A percentile compares a stretch with the other conserved stretches of the same genome.
Conservation (phyloP, 139 green algal genomes). For the Volvox africanus region DNA sequence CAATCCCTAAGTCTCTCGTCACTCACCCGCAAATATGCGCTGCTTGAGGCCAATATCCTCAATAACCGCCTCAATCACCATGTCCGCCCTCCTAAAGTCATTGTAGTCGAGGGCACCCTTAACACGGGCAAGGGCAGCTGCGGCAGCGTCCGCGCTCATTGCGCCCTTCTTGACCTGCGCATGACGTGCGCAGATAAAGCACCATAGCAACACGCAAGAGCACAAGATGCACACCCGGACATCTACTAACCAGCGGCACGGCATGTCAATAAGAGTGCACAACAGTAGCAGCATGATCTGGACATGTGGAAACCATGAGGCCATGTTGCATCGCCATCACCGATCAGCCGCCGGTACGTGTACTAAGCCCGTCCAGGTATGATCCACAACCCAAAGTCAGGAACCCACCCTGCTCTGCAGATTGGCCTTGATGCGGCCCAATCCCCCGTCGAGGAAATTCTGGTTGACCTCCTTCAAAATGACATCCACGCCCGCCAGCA, state of each 20-base stretch:
- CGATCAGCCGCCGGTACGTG: too few relatives aligned
- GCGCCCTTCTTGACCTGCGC: conserved; percentile 84
- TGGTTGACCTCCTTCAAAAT: conserved; percentile 99
- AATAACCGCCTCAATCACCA: conserved; percentile 98
- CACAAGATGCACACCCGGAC: too few relatives aligned
- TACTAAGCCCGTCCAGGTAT: too few relatives aligned
- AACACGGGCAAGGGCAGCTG: conserved; percentile 76
- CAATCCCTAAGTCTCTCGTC: too few relatives aligned
- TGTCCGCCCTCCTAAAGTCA: conserved; percentile 88
- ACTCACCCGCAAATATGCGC: conserved; percentile 80
- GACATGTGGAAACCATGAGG: too few relatives aligned
- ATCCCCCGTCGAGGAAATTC: conserved; percentile 92
- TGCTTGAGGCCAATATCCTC: conserved; percentile 97
- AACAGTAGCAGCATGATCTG: too few relatives aligned
- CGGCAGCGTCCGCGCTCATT: conserved; percentile 65
- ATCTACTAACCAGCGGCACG: too few relatives aligned
- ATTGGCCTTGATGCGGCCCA: conserved; percentile 93
- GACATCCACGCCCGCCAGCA: conserved; percentile 83
- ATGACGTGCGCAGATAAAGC: too few relatives aligned
- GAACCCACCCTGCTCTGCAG: conserved; percentile 77
- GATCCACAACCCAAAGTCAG: neutral
- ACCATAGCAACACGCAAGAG: too few relatives aligned
- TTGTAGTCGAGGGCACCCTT: conserved; percentile 87
- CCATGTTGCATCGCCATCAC: too few relatives aligned
- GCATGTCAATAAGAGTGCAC: too few relatives aligned